Evolutionary conservation across 768 basidiomycete genomes (phyloP), one percentile per base, ranked within the genome.

Genomic region (Chalciporus sphaerocephalus): DNA sequence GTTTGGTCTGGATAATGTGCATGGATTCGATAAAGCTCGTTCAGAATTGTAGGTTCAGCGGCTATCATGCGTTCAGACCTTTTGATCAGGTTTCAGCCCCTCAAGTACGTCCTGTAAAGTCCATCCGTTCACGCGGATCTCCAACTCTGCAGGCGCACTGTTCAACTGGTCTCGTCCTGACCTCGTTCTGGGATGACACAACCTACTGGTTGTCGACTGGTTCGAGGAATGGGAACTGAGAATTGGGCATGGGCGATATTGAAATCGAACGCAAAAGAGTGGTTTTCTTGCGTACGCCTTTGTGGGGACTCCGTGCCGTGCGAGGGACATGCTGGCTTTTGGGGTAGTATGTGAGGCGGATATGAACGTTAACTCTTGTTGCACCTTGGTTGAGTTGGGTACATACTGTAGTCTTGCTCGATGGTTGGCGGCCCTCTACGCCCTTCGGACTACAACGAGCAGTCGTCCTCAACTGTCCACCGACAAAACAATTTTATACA

Each of bases 261-360:
- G 62, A 62, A 51, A 30, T n/a, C 46, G 52, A 63, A 69, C 71
- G 73, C 73, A 69, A 66, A 69, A 69, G 72, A 80, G 71, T 74
- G 73, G 77, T 69, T 66, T 44, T 40, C 52, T 51, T 62, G 60
- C 60, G 58, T 9, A 27, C 59, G 83, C 83, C 75, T 76, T 80
- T 81, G 78, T 82, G 81, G 83, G 85, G 85, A 87, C 86, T 85
- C 80, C 75, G 40, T 75, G 74, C 82, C 77, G 71, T 78, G 85
- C 82, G 67, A 87, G 86, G 83, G 56, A 56, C 61, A 80, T 88
- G 85, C 82, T 70, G 79, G 83, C 73, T 67, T 57, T 59, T 69
- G 75, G 84, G 69, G 85, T 88, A 87, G 86, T 88, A 88, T 87
- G 71, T 81, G 85, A 73, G 81, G 86, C 84, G 64, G 49, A 88